These are phyloP conservation scores for Cercospora sp. DNA, from an alignment of 2,329 filamentous ascomycete genomes.

Conservation along the genomic window DNA sequence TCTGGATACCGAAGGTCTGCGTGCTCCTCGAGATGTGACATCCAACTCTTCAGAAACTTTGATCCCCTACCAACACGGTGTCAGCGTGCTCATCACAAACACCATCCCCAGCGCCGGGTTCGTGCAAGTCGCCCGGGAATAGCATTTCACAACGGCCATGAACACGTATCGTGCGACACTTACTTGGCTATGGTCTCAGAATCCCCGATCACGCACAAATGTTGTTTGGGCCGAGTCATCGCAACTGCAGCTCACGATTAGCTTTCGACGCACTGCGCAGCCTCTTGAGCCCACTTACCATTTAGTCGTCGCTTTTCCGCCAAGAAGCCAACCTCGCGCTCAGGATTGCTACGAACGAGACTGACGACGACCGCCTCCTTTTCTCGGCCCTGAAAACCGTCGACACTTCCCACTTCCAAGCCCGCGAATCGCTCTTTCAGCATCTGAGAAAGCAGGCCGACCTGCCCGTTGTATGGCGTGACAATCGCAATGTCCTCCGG, in stretches of 20 bases:
- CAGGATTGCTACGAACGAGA: conserved; percentile 85
- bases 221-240: conserved; percentile 92
- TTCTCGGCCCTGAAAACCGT: conserved; percentile 95
- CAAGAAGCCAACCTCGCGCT: conserved; percentile 88
- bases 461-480: conserved; percentile 94
- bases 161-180: conserved; percentile 45
- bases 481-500: conserved; percentile 87
- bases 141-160: not conserved
- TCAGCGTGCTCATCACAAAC: not conserved
- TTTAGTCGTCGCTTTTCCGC: conserved; percentile 90
- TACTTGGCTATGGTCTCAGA: conserved; percentile 88
- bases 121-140: not conserved
- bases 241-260: conserved; percentile 62
- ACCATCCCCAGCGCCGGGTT: not conserved
- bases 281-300: conserved; percentile 58
- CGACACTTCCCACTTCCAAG: conserved; percentile 92
- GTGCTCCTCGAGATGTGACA: conserved; percentile 84
- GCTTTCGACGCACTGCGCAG: conserved; percentile 3
- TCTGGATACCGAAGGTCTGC: conserved; percentile 89
- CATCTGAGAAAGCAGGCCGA: conserved; percentile 71
- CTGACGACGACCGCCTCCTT: conserved; percentile 94
- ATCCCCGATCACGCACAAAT: conserved; percentile 87
- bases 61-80: conserved; percentile 62
- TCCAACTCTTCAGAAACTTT: conserved; percentile 84
- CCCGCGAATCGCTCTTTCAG: conserved; percentile 80